Evolutionary conservation across 2,329 filamentous ascomycete species (phyloP), one percentile per base, ranked within the genome.

Genomic region (Microascus cirrosus): DNA sequence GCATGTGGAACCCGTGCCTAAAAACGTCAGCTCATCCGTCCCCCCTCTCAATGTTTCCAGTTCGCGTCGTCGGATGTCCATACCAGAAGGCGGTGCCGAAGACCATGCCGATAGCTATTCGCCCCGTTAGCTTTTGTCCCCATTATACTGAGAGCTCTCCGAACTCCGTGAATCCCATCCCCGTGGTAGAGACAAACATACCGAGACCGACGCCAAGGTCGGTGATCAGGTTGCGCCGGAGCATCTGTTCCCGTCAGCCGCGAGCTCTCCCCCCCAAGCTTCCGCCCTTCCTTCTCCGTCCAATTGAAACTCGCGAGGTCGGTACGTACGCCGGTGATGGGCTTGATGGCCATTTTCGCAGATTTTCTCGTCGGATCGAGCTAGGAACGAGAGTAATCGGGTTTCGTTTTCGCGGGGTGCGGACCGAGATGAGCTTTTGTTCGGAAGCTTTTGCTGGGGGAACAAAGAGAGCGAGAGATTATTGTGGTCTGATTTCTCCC

Each of bases 1-100:
- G 81, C 67, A 83, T 72, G 74, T 84, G 81, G 74, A 69, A 84
- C 69, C 81, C 81, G 76, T 83, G 81, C 81, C 81, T 84, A 63
- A 62, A 2, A 20, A 12, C 5, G 45, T 50, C 13, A 50, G 45
- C 11, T 10, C 10, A 8, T 11, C 22, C 11, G 5, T 11, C 6
- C 6, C 1, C 20, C 7, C n/a, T 50, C 12, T 24, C 45, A 20
- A 50, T n/a, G n/a, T 48, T 24, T 22, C n/a, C 45, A n/a, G 6
- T 12, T 45, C 39, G 28, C 22, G 18, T 34, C 54, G 25, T 59
- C 65, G 61, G 64, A 62, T 52, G 58, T 59, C 79, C 45, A 65
- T 80, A 84, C 81, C 81, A 84, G 74, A 77, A 84, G 62, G 70
- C 68, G 69, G 76, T 81, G 68, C 75, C 80, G 70, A 82, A 77